phyloP scores from a whole-genome alignment of 345 rosid genomes.

The Punica granatum region DNA sequence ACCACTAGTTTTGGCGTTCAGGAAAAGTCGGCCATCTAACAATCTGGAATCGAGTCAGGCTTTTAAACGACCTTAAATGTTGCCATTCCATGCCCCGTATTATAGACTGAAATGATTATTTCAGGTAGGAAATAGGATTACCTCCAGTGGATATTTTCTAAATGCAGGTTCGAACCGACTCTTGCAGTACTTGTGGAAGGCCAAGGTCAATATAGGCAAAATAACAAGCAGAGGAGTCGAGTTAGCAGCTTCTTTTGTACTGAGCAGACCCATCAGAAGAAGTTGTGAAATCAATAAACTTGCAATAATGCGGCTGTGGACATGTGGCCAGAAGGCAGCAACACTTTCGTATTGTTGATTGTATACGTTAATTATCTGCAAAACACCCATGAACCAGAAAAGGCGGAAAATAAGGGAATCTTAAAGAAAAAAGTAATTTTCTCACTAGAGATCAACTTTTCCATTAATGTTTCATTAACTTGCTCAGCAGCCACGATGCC shows the following conservation, averaged over 20 bases:
- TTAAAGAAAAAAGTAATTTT: background rate
- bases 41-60: background rate
- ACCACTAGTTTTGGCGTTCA: too few relatives aligned
- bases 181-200: conserved; percentile 91
- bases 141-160: conserved; percentile 82
- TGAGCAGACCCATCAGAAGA: conserved; percentile 74
- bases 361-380: conserved; percentile 89
- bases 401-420: background rate
- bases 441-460: background rate
- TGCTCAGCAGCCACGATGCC: background rate
- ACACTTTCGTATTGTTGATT: conserved; percentile 87
- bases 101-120: background rate
- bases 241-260: conserved; percentile 83
- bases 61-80: background rate
- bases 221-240: conserved; percentile 80
- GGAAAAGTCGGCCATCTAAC: background rate
- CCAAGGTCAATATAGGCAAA: conserved; percentile 72
- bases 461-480: background rate
- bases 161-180: conserved; percentile 95
- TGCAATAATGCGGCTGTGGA: conserved; percentile 81
- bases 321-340: conserved; percentile 98
- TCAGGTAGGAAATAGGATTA: conserved; percentile 9
- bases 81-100: background rate
- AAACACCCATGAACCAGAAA: background rate
- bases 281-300: conserved; percentile 92